Evolutionary conservation across 139 green algal species (phyloP).

Genomic region (Chlamydomonas urium): DNA sequence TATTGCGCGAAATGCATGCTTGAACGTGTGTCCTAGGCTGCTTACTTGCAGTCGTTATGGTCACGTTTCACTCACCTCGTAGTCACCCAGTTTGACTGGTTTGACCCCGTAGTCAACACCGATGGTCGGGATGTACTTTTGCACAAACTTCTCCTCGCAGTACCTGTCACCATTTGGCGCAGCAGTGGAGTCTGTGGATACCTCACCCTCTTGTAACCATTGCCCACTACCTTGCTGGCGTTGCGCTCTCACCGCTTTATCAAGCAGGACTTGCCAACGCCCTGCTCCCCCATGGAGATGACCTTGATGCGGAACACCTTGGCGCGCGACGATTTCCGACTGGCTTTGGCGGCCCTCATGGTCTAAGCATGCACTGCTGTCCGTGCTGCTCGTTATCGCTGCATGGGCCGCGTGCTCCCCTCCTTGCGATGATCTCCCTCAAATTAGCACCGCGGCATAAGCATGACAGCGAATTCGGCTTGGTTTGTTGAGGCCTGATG

Average conservation of each 20-base stretch:
- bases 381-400: too few species aligned
- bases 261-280: slow-evolving; percentile 64
- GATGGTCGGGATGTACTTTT: slow-evolving; percentile 67
- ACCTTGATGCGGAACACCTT: slow-evolving; percentile 55
- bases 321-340: slow-evolving; percentile 12
- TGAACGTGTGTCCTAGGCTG: too few species aligned
- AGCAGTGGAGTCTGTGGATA: neutral
- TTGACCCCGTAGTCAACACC: slow-evolving; percentile 72
- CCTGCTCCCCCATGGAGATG: slow-evolving; percentile 59
- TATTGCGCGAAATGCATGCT: too few species aligned
- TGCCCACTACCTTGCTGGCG: too few species aligned
- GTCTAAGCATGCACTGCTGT: too few species aligned
- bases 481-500: too few species aligned
- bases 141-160: slow-evolving; percentile 67
- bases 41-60: neutral
- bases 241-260: slow-evolving; percentile 56
- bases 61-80: slow-evolving; percentile 40
- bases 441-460: too few species aligned
- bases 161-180: too few species aligned
- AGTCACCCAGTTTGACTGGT: slow-evolving; percentile 44
- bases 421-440: too few species aligned
- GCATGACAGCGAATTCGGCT: too few species aligned
- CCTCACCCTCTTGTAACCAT: neutral
- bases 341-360: slow-evolving; percentile 30
- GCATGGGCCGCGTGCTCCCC: too few species aligned